These are phyloP conservation scores for Postia placenta DNA, from an alignment of 768 basidiomycete genomes.

Conservation along the genomic window DNA sequence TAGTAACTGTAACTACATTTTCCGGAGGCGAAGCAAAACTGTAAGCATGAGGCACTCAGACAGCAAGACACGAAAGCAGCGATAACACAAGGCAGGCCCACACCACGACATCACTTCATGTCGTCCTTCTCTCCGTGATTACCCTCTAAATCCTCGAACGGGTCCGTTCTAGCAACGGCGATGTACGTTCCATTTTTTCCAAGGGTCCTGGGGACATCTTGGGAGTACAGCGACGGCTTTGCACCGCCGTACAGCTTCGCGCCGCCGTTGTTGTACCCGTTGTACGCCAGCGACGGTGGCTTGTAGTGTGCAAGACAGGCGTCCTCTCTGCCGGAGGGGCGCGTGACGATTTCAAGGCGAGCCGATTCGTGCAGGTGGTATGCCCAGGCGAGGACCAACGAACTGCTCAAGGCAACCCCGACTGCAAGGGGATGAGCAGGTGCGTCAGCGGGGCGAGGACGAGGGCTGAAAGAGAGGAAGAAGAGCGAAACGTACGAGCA, in stretches of 20 bases:
- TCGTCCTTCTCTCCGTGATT: neutral
- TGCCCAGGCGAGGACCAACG: slow-evolving; percentile 56
- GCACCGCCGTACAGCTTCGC: slow-evolving; percentile 33
- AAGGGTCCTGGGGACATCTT: slow-evolving; percentile 19
- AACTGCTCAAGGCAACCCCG: slow-evolving; percentile 51
- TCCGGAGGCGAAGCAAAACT: too few species aligned
- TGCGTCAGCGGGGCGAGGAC: neutral
- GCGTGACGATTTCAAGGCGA: slow-evolving; percentile 45
- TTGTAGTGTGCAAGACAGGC: slow-evolving; percentile 30
- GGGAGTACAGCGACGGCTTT: slow-evolving; percentile 15
- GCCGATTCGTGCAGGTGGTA: slow-evolving; percentile 72
- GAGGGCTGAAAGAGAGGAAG: neutral
- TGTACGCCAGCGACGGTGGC: slow-evolving; percentile 21
- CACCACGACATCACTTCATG: neutral
- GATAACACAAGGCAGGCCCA: too few species aligned
- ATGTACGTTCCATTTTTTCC: slow-evolving; percentile 23
- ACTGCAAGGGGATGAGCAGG: slow-evolving; percentile 47
- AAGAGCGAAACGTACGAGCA: slow-evolving; percentile 37
- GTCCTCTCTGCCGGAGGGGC: slow-evolving; percentile 31
- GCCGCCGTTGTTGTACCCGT: slow-evolving; percentile 7
- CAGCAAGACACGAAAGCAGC: too few species aligned
- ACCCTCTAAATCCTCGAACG: slow-evolving; percentile 47
- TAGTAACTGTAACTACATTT: too few species aligned
- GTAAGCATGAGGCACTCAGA: too few species aligned
- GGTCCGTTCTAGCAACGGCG: slow-evolving; percentile 37